Evolutionary conservation across 129 eudicot species (phyloP).

Genomic region (Lonicera japonica): DNA sequence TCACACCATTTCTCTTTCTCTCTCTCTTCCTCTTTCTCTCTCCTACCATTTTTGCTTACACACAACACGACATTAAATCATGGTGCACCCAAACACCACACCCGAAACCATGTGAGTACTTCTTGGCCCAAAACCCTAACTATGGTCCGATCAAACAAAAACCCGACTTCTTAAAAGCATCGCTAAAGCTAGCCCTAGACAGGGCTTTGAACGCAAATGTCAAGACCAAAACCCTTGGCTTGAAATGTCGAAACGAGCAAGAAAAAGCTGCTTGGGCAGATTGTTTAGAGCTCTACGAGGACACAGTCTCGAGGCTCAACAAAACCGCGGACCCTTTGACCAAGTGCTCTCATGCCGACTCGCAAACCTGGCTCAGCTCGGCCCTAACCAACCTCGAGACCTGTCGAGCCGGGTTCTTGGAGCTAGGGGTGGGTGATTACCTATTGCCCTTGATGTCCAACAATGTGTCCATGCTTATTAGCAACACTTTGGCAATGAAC

Average conservation of each 20-base stretch:
- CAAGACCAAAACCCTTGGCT: constrained; percentile 40
- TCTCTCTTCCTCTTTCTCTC: constrained; percentile 22
- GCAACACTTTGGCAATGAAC: constrained; percentile 52
- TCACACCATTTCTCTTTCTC: constrained; percentile 14
- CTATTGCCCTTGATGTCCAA: constrained; percentile 33
- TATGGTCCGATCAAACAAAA: constrained; percentile 28
- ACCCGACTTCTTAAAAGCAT: constrained; percentile 49
- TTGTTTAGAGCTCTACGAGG: constrained; percentile 67
- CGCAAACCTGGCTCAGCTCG: constrained; percentile 43
- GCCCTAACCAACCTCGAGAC: constrained; percentile 43
- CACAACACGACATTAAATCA: constrained; percentile 24
- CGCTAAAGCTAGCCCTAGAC: constrained; percentile 45
- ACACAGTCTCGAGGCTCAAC: constrained; percentile 37
- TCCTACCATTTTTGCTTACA: constrained; percentile 20
- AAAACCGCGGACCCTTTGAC: constrained; percentile 34
- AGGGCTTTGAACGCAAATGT: constrained; percentile 32
- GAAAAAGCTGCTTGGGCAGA: constrained; percentile 86
- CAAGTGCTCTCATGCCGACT: constrained; percentile 33
- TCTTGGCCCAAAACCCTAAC: constrained; percentile 31
- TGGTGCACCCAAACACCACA: constrained; percentile 78
- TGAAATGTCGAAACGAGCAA: constrained; percentile 41
- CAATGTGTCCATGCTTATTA: constrained; percentile 38
- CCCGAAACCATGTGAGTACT: constrained; percentile 65
- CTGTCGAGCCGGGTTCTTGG: constrained; percentile 44
- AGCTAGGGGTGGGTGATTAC: constrained; percentile 39